Evolutionary conservation across 2,329 filamentous ascomycete species (phyloP).

Genomic region (Shiraia sp.): DNA sequence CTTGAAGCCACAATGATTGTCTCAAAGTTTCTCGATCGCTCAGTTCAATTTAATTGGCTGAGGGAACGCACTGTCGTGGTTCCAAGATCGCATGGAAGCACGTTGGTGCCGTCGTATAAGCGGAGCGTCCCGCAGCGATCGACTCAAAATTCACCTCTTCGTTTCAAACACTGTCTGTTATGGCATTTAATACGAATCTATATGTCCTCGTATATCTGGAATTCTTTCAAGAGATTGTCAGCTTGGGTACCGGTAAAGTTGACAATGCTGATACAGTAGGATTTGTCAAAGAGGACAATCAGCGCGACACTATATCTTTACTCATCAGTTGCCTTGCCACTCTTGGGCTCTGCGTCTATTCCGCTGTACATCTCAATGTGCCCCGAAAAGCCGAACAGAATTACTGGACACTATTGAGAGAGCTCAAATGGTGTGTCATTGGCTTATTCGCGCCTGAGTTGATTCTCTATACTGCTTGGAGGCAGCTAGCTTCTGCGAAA

Average conservation of each 20-base stretch:
- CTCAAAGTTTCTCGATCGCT: too few species aligned
- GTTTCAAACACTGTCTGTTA: too few species aligned
- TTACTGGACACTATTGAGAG: constrained; percentile 4
- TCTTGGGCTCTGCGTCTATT: constrained; percentile 19
- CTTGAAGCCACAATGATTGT: too few species aligned
- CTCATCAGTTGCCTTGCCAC: constrained; percentile 17
- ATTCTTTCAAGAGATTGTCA: background rate
- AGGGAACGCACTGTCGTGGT: too few species aligned
- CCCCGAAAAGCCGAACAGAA: constrained; percentile 5
- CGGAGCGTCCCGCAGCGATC: background rate
- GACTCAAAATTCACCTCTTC: background rate
- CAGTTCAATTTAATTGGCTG: too few species aligned
- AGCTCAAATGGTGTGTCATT: constrained; percentile 12
- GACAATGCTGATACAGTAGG: constrained; percentile 6
- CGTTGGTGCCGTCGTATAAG: background rate
- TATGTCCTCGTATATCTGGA: background rate
- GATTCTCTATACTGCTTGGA: constrained; percentile 13
- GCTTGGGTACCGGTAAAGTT: background rate
- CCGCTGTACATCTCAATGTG: constrained; percentile 20
- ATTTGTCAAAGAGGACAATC: constrained; percentile 7
- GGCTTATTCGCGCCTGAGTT: constrained; percentile 20
- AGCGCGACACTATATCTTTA: constrained; percentile 4
- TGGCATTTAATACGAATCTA: background rate
- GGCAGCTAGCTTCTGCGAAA: constrained; percentile 11
- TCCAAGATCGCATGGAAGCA: background rate